Conservation (phyloP, 108 stramenopile species). For the Stephanodiscus minutulus region DNA sequence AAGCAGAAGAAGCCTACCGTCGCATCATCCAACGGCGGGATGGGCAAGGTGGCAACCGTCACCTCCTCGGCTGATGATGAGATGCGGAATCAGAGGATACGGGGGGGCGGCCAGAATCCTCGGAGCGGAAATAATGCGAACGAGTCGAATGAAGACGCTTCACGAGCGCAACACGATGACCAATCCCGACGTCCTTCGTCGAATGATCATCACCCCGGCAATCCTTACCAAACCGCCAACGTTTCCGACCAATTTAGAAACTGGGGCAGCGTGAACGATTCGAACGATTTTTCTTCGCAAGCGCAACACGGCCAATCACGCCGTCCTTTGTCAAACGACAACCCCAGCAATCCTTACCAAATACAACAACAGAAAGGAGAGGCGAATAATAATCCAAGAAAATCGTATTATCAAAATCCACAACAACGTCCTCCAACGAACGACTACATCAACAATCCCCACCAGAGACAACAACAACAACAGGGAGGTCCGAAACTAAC, state of each 20-base stretch:
- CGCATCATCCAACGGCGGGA: background rate
- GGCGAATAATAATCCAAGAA: background rate
- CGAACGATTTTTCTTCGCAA: background rate
- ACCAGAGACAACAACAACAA: slow-evolving; percentile 21
- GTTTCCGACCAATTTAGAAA: background rate
- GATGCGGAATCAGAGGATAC: background rate
- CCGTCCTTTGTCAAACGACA: background rate
- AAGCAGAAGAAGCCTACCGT: slow-evolving; percentile 1
- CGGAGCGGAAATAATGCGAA: background rate
- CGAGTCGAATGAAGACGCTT: background rate
- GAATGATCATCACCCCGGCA: background rate
- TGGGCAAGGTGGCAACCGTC: slow-evolving; percentile 11
- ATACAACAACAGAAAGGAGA: background rate
- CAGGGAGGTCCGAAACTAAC: slow-evolving; percentile 3
- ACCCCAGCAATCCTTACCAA: background rate
- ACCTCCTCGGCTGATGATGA: slow-evolving; percentile 10
- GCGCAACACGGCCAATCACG: background rate
- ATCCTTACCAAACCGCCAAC: background rate
- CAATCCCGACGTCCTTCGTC: background rate
- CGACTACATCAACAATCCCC: slow-evolving; percentile 16
- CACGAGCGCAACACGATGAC: background rate
- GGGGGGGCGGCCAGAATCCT: background rate
- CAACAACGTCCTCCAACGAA: slow-evolving; percentile 5
- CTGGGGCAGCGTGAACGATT: background rate
- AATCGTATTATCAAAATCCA: slow-evolving; percentile 7